phyloP scores from a whole-genome alignment of 768 basidiomycete genomes.

The Auriculariales sp. region DNA sequence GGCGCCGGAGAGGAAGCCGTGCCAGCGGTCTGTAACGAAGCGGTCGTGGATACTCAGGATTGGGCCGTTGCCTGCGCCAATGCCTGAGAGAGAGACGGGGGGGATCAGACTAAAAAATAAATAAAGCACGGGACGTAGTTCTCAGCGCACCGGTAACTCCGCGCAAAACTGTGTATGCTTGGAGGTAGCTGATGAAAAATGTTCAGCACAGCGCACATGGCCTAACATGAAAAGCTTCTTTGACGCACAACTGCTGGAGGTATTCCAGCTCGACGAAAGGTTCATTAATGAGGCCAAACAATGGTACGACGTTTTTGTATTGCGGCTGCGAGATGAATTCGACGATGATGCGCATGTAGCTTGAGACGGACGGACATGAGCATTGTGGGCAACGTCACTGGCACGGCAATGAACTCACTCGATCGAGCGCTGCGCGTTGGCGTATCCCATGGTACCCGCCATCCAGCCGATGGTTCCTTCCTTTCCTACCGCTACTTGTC shows the following conservation, averaged over 20 bases:
- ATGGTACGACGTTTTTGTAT: constrained; percentile 5
- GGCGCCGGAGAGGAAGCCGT: constrained; percentile 37
- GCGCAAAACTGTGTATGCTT: not conserved
- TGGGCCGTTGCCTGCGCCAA: constrained; percentile 47
- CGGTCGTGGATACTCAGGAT: constrained; percentile 51
- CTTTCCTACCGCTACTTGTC: too few species aligned
- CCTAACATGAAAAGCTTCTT: not conserved
- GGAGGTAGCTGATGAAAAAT: not conserved
- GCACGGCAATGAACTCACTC: constrained; percentile 76
- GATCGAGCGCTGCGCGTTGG: constrained; percentile 69
- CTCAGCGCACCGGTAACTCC: not conserved
- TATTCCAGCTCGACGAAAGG: not conserved
- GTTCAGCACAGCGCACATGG: not conserved
- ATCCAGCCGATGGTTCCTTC: constrained; percentile 47
- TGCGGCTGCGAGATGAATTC: constrained; percentile 73
- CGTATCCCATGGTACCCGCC: constrained; percentile 72
- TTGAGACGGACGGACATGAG: too few species aligned
- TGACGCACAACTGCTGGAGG: constrained; percentile 13
- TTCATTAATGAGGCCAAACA: constrained; percentile 8
- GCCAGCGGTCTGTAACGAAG: constrained; percentile 38
- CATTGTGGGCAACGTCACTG: too few species aligned
- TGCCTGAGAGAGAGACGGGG: constrained; percentile 44
- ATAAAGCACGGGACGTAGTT: too few species aligned
- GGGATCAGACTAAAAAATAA: constrained; percentile 16
- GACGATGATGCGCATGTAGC: constrained; percentile 56